Percentiles rank a stretch among this genome's conserved stretches.
These are phyloP conservation scores for Fusarium annulatum DNA, from an alignment of 2,329 filamentous ascomycete genomes.

Conservation along the genomic window DNA sequence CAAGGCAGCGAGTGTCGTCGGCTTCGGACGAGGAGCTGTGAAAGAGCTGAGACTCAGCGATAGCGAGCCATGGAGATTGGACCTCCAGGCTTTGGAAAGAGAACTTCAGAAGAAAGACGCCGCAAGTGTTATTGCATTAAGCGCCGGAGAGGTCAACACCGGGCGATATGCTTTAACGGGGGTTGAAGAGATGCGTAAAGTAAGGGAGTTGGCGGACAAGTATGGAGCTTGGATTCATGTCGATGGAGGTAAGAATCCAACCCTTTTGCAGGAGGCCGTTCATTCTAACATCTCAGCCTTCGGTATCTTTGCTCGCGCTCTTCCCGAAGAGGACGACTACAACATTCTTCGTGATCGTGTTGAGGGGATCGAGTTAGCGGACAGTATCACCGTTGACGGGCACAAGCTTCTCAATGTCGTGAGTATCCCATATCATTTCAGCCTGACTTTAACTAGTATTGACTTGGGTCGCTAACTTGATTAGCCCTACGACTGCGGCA, in stretches of 20 bases:
- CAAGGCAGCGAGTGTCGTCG: constrained; percentile 86
- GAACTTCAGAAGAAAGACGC: constrained; percentile 64
- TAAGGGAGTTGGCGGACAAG: constrained; percentile 77
- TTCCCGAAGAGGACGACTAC: constrained; percentile 70
- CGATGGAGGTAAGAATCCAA: constrained; percentile 70
- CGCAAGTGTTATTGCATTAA: constrained; percentile 82
- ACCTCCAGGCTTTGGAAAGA: constrained; percentile 72
- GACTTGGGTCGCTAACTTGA: constrained; percentile 10
- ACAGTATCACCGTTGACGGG: constrained; percentile 87
- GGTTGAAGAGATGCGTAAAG: constrained; percentile 66
- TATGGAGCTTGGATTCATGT: constrained; percentile 89
- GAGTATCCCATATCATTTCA: constrained; percentile 47
- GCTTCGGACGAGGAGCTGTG: constrained; percentile 77
- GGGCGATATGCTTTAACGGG: constrained; percentile 77
- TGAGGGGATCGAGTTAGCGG: constrained; percentile 80
- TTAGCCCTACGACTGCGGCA: constrained; percentile 88
- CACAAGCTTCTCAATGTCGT: constrained; percentile 95
- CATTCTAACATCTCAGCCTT: constrained; percentile 68
- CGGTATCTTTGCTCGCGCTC: constrained; percentile 79
- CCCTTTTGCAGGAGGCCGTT: no score
- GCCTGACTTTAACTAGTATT: background rate
- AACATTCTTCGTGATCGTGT: constrained; percentile 59
- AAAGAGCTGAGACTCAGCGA: constrained; percentile 65
- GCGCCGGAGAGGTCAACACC: constrained; percentile 91
- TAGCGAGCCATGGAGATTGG: constrained; percentile 74